These are phyloP conservation scores for Cucurbita moschata DNA, from an alignment of 306 rosid genomes.

Conservation along the genomic window DNA sequence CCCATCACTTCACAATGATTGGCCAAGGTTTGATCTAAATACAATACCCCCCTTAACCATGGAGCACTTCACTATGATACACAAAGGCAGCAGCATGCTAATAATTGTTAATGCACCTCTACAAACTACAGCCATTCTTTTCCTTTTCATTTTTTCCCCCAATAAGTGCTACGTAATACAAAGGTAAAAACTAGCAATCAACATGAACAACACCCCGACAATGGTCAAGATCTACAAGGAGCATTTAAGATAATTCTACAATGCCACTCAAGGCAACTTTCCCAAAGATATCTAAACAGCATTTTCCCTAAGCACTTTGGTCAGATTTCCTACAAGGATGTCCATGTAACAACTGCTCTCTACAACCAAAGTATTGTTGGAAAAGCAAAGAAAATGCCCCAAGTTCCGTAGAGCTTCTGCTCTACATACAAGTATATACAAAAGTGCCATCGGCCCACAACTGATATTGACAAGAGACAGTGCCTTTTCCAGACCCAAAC, in stretches of 20 bases:
- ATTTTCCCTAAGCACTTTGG: background rate
- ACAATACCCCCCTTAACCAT: background rate
- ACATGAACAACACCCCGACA: background rate
- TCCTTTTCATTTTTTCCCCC: background rate
- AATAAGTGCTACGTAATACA: background rate
- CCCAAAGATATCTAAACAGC: background rate
- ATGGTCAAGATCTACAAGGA: background rate
- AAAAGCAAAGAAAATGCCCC: background rate
- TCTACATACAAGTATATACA: too few species aligned
- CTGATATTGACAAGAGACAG: too few species aligned
- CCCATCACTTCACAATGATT: background rate
- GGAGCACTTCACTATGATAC: background rate
- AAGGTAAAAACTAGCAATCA: background rate
- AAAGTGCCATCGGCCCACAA: too few species aligned
- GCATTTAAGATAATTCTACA: background rate
- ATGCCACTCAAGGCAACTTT: background rate
- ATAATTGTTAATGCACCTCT: background rate
- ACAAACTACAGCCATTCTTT: background rate
- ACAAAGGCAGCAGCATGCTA: background rate
- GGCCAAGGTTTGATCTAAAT: background rate
- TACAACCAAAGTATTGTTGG: background rate
- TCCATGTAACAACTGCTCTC: background rate
- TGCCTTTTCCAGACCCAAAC: too few species aligned
- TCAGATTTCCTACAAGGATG: background rate
- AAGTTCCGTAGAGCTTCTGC: background rate